These are phyloP conservation scores for Chaetomium strumarium DNA, from an alignment of 2,329 filamentous ascomycete species.

Conservation along the genomic window DNA sequence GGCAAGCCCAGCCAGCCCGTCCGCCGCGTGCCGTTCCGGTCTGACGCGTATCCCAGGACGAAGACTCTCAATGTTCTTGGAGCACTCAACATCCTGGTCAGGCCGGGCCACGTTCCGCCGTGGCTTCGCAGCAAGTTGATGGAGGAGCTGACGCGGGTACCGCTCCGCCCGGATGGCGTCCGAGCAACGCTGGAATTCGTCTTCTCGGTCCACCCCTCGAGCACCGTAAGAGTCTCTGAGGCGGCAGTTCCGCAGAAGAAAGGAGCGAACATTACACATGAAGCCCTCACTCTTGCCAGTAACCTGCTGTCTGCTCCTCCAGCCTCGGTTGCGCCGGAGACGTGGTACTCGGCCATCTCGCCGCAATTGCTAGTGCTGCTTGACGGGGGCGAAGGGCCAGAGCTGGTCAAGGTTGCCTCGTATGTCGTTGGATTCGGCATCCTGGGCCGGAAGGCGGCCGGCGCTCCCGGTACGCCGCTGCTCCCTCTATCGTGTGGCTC, in stretches of 20 bases:
- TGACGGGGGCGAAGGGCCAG: constrained; percentile 53
- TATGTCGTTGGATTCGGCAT: constrained; percentile 63
- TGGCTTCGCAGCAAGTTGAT: constrained; percentile 57
- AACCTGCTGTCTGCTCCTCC: constrained; percentile 57
- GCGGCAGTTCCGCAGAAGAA: constrained; percentile 44
- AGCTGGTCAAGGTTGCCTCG: constrained; percentile 52
- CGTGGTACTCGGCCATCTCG: constrained; percentile 56
- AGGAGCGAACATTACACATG: constrained; percentile 60
- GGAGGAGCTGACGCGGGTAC: constrained; percentile 52
- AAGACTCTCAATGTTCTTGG: constrained; percentile 49
- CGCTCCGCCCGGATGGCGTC: constrained; percentile 57
- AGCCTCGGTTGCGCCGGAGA: constrained; percentile 43
- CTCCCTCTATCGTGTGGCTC: neutral
- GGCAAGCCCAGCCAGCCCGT: constrained; percentile 33
- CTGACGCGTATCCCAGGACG: constrained; percentile 34
- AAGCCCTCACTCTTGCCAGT: constrained; percentile 59
- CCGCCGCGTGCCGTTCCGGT: constrained; percentile 18
- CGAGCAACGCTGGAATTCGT: constrained; percentile 65
- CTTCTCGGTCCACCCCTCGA: constrained; percentile 60
- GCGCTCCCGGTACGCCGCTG: constrained; percentile 50
- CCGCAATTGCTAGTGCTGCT: constrained; percentile 57
- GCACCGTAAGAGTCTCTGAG: constrained; percentile 36
- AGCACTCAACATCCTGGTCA: constrained; percentile 56
- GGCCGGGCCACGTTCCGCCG: constrained; percentile 51
- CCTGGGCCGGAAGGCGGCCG: constrained; percentile 55